Conservation (phyloP, 1,139 yeast genomes). For the Pichia sp. region DNA sequence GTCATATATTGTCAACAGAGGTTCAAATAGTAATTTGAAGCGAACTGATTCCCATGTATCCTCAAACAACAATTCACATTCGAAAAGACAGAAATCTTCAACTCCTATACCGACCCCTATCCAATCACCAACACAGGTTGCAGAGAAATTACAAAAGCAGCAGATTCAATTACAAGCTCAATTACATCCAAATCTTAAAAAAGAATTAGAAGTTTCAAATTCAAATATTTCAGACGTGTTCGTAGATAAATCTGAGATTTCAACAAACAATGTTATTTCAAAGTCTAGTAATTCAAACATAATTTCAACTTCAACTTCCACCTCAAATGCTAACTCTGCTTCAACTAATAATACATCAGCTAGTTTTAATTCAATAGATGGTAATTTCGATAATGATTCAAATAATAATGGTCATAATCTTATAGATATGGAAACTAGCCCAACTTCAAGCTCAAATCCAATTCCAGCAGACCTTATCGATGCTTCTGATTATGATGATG, state of each 20-base stretch:
- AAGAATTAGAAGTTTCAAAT: conserved; percentile 1
- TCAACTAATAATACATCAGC: neutral
- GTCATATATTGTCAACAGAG: neutral
- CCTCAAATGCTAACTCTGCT: no score
- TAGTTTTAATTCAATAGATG: conserved; percentile 1
- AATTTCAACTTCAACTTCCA: neutral
- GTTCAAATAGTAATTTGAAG: neutral
- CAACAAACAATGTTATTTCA: neutral
- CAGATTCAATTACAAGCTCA: conserved; percentile 9
- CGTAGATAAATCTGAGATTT: neutral
- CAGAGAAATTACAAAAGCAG: conserved; percentile 9
- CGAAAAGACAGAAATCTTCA: conserved; percentile 7
- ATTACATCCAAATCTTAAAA: conserved; percentile 7
- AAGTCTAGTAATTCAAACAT: no score
- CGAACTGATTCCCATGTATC: no score
- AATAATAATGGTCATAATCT: neutral
- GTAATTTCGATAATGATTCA: conserved; percentile 1
- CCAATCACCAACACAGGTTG: neutral
- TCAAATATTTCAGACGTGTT: conserved; percentile 11
- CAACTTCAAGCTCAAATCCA: conserved; percentile 7
- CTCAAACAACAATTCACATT: no score
- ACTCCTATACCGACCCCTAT: no score
- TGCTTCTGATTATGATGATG: neutral
- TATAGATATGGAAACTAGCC: conserved; percentile 2
- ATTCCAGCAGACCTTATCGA: neutral